Base-by-base conservation (phyloP, 148 eudicot genomes). In the Chenopodium formosanum region DNA sequence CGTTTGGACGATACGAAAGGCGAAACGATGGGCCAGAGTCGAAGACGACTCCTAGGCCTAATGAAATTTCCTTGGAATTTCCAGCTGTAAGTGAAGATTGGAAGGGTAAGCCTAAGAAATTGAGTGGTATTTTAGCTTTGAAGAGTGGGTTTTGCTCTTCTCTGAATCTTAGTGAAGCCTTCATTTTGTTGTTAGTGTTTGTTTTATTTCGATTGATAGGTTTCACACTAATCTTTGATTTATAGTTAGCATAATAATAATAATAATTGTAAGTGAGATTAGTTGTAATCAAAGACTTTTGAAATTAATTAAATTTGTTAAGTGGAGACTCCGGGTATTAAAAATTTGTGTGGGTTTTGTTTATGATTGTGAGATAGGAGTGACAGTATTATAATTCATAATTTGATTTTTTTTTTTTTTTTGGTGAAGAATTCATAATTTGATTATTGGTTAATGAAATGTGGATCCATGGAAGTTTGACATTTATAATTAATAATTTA, bases 121-220 rank as follows among this genome's bases (percentile, higher is more conserved):
- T 91, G n/a, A 95, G 80, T 0, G 97, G 97, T 31, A 95, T 80
- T 85, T 92, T 95, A 20, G 97, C 94, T 68, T 93, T 85, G 77
- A 89, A 81, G 1, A 95, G 80, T 2, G 98, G 98, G 46, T 87
- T 93, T 67, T 89, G 88, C 56, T 95, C 98, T 44, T 95, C 97
- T 34, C 98, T 86, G 53, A 95, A 92, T 84, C 89, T 93, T 17
- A 95, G 77, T 2, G 98, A 95, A 7, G 97, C 98, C 80, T 95
- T 95, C 98, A 95, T 95, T 9, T 79, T 83, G 0, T 27, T 2
- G 13, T 25, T 27, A 63, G 37, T 32, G 13, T 34, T 67, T 27
- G 16, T 12, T 27, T 27, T 67, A 34, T 75, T 78, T 23, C 25
- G 70, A 1, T 23, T 2, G 48, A 31, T 14, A 0, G 19, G 60